phyloP scores from a whole-genome alignment of 2,329 filamentous ascomycete genomes.

The Fusarium lateritium region DNA sequence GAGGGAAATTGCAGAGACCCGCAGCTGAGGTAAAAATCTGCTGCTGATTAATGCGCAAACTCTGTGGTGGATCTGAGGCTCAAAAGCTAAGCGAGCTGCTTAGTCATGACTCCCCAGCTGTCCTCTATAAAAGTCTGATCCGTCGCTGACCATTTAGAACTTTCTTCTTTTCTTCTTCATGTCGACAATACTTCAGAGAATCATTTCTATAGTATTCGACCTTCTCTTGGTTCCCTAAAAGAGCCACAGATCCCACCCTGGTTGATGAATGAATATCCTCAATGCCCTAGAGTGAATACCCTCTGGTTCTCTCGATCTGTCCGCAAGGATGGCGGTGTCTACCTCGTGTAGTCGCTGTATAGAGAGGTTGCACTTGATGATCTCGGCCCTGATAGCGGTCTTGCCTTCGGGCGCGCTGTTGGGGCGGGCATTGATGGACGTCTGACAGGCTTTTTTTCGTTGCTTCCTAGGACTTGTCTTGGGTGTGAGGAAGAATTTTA shows the following conservation, averaged over 20 bases:
- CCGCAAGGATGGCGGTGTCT: constrained; percentile 69
- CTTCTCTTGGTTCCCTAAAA: constrained; percentile 91
- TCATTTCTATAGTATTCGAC: constrained; percentile 99
- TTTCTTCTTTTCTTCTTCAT: constrained; percentile 68
- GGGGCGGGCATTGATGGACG: constrained; percentile 89
- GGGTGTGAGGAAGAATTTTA: constrained; percentile 66
- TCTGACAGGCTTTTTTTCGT: constrained; percentile 85
- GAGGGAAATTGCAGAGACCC: no score
- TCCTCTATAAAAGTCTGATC: constrained; percentile 32
- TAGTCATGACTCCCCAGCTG: constrained; percentile 1
- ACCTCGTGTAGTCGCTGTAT: constrained; percentile 68
- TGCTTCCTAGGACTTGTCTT: constrained; percentile 62
- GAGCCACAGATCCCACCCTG: constrained; percentile 88
- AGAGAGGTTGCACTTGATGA: constrained; percentile 89
- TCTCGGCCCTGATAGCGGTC: constrained; percentile 83
- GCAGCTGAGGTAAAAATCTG: no score
- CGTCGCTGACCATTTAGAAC: constrained; percentile 48
- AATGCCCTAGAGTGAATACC: constrained; percentile 63
- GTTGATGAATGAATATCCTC: constrained; percentile 76
- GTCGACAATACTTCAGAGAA: constrained; percentile 81
- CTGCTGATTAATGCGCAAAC: no score
- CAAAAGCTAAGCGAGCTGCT: background rate
- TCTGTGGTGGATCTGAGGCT: no score
- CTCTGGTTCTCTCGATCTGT: constrained; percentile 46
- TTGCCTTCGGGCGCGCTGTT: constrained; percentile 82